Evolutionary conservation across 1,284 basidiomycete genomes (phyloP).

Genomic region (Acaromyces ingoldii): DNA sequence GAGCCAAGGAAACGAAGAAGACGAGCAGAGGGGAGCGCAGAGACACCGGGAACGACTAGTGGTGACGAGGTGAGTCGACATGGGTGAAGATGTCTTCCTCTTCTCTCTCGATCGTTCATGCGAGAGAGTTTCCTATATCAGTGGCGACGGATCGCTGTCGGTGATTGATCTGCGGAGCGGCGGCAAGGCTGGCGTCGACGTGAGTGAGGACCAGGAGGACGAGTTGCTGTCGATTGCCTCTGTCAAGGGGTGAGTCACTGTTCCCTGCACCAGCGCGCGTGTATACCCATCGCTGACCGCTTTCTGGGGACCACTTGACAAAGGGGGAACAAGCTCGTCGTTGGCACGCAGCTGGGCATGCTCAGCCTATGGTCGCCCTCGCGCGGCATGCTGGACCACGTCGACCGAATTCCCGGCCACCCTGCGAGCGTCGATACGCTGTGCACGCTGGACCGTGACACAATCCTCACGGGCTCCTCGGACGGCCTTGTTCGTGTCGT

Average conservation of each 20-base stretch:
- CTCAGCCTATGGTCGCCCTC: conserved; percentile 81
- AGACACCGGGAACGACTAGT: conserved; percentile 26
- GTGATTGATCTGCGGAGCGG: conserved; percentile 65
- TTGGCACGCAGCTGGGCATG: conserved; percentile 87
- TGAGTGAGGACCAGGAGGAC: conserved; percentile 89
- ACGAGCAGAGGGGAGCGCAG: neutral
- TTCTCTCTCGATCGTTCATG: conserved; percentile 6
- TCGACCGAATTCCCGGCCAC: conserved; percentile 85
- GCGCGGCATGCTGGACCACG: conserved; percentile 83
- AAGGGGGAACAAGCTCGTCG: conserved; percentile 72
- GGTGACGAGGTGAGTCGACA: conserved; percentile 18
- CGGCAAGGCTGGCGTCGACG: conserved; percentile 61
- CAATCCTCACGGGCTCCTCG: conserved; percentile 82
- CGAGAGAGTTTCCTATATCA: too few species aligned
- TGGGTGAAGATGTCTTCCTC: neutral
- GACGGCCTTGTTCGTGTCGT: conserved; percentile 87
- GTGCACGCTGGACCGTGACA: conserved; percentile 61
- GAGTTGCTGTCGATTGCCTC: conserved; percentile 78
- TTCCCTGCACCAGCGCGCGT: too few species aligned
- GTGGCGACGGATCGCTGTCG: conserved; percentile 84
- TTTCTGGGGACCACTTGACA: too few species aligned
- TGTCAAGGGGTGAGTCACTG: conserved; percentile 65
- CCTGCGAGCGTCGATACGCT: conserved; percentile 63
- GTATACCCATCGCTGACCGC: too few species aligned
- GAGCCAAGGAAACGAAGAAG: conserved; percentile 9